Evolutionary conservation across 2,329 filamentous ascomycete genomes (phyloP).

Genomic region (Pyrenophora seminiperda): DNA sequence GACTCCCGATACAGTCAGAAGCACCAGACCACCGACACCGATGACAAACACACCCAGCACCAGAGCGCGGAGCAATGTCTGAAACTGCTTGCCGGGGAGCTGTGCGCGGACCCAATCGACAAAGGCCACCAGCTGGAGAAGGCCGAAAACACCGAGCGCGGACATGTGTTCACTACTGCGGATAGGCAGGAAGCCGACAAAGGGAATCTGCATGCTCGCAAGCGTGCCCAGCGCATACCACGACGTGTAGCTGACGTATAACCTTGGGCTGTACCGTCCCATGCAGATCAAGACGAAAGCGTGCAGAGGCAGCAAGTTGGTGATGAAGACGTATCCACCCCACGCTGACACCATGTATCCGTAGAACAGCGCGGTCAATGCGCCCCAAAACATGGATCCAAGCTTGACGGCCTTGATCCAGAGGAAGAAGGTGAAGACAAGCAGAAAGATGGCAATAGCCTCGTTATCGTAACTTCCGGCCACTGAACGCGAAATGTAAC

Average conservation of each 20-base stretch:
- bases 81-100: slow-evolving; percentile 90
- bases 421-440: slow-evolving; percentile 97
- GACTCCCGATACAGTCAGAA: slow-evolving; percentile 82
- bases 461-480: slow-evolving; percentile 99
- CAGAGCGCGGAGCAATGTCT: slow-evolving; percentile 80
- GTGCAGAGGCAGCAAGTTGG: slow-evolving; percentile 92
- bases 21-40: slow-evolving; percentile 75
- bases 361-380: slow-evolving; percentile 92
- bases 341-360: slow-evolving; percentile 99
- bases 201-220: slow-evolving; percentile 99
- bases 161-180: slow-evolving; percentile 99
- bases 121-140: slow-evolving; percentile 90
- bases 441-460: slow-evolving; percentile 97
- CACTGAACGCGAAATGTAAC: slow-evolving; percentile 97
- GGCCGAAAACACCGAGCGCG: slow-evolving; percentile 90
- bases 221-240: slow-evolving; percentile 97
- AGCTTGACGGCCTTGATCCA: slow-evolving; percentile 99
- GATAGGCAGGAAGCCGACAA: slow-evolving; percentile 95
- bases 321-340: slow-evolving; percentile 99
- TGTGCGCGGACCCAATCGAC: slow-evolving; percentile 89
- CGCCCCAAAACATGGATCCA: slow-evolving; percentile 95
- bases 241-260: slow-evolving; percentile 96
- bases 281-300: slow-evolving; percentile 93
- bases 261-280: slow-evolving; percentile 90
- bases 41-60: slow-evolving; percentile 76